Evolutionary conservation across 441 rosid genomes (phyloP), one percentile per base, ranked within the genome.

Genomic region (Brassica balearica): DNA sequence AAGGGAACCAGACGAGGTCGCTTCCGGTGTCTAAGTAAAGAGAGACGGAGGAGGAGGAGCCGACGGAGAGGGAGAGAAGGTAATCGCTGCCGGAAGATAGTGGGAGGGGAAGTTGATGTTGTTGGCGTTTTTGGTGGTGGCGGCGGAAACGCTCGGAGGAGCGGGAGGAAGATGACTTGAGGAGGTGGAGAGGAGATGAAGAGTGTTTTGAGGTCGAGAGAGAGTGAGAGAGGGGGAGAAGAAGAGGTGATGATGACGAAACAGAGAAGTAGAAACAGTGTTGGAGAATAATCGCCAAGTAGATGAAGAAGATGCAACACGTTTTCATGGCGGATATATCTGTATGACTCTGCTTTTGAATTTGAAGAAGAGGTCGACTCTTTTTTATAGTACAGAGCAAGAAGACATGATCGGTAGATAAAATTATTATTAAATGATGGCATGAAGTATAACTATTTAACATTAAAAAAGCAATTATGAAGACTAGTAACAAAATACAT

Each of bases 1-100:
- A 93, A 46, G 99, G 99, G 85, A 93, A 90, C 99, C 99, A 93
- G 72, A 95, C 97, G 20, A 95, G 91, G 85, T 95, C 98, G 38
- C 95, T 90, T 63, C 99, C 99, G 7, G 99, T 95, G 88, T 95
- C 98, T 8, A 95, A 87, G 84, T 89, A 95, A 69, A 95, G 94
- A 2, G 92, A 88, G 61, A 93, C 83, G 38, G 91, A 53, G 67
- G 91, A 55, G 61, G 86, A 85, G 60, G 92, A 78, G 77, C 88
- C 82, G 78, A 93, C 82, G 41, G 97, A 88, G 34, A 93, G 89
- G 17, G 96, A 88, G 34, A 93, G 90, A 6, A 95, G 90, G 75
- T 90, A 93, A 69, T 93, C 99, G 60, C 96, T 91, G 6, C 98
- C 97, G 3, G 97, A 85, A 3, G 93, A 88, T 64, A 95, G 90